Evolutionary conservation across 176 grass and related monocot species (phyloP).

Genomic region (Dendrocalamus sinicus): DNA sequence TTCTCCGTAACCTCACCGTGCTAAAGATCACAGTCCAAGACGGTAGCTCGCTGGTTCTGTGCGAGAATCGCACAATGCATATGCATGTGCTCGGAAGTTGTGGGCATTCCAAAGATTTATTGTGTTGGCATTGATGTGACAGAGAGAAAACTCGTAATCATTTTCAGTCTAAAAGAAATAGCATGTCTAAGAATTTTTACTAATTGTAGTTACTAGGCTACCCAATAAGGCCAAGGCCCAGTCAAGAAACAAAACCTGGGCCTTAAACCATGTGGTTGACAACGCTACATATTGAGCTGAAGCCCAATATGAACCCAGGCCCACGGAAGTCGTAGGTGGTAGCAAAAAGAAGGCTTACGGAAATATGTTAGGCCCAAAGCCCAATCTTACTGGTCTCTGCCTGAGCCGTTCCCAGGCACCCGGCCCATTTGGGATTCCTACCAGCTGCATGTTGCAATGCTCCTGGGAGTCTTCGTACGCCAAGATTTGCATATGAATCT

Average conservation of each 20-base stretch:
- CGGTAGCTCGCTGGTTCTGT: neutral
- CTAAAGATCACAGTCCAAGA: neutral
- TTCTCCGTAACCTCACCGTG: neutral
- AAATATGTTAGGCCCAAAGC: neutral
- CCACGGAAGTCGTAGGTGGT: neutral
- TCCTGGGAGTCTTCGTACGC: neutral
- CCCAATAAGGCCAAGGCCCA: neutral
- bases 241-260: neutral
- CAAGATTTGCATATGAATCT: neutral
- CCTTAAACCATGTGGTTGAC: neutral
- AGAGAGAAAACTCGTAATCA: neutral
- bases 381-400: neutral
- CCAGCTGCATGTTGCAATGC: neutral
- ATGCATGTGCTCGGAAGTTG: constrained; percentile 13
- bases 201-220: neutral
- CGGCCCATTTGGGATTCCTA: neutral
- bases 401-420: neutral
- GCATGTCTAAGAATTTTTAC: neutral
- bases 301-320: neutral
- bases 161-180: too few relatives aligned
- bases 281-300: neutral
- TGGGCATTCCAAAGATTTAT: neutral
- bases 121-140: neutral
- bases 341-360: neutral
- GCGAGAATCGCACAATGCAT: neutral